phyloP scores from a whole-genome alignment of 768 basidiomycete genomes.

The Phaeotremella skinneri region DNA sequence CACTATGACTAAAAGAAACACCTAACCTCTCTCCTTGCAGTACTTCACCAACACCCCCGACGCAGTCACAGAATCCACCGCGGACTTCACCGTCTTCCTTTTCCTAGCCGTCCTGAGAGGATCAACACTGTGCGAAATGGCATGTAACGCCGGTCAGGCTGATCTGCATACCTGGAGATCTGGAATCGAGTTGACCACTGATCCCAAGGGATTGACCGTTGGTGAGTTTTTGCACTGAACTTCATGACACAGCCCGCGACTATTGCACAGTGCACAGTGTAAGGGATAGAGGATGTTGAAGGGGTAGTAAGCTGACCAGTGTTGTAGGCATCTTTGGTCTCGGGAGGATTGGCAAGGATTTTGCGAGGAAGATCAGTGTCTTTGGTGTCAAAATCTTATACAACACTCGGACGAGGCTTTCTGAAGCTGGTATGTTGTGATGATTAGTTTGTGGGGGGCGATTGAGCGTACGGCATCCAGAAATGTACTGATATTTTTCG shows the following conservation, averaged over 20 bases:
- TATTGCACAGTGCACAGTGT: too few species aligned
- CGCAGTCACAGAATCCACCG: slow-evolving; percentile 33
- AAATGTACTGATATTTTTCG: too few species aligned
- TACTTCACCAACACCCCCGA: slow-evolving; percentile 38
- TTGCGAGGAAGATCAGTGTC: slow-evolving; percentile 19
- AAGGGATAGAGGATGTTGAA: slow-evolving; percentile 19
- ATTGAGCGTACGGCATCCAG: background rate
- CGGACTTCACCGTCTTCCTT: slow-evolving; percentile 33
- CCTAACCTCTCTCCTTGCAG: background rate
- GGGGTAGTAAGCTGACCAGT: slow-evolving; percentile 11
- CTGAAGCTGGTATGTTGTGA: background rate
- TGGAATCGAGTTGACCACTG: slow-evolving; percentile 27
- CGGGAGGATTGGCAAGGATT: slow-evolving; percentile 33
- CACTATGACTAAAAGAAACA: background rate
- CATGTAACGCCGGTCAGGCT: slow-evolving; percentile 11
- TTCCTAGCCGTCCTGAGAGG: slow-evolving; percentile 25
- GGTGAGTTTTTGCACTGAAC: too few species aligned
- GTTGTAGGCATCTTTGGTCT: slow-evolving; percentile 30
- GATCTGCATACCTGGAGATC: slow-evolving; percentile 11
- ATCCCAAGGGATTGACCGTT: slow-evolving; percentile 25
- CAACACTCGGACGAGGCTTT: slow-evolving; percentile 26
- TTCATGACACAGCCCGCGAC: too few species aligned
- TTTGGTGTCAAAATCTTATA: slow-evolving; percentile 35
- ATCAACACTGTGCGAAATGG: slow-evolving; percentile 18
- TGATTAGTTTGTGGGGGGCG: background rate